Base-by-base conservation (phyloP, 139 green algal species). In the Medakamo hakoo region DNA sequence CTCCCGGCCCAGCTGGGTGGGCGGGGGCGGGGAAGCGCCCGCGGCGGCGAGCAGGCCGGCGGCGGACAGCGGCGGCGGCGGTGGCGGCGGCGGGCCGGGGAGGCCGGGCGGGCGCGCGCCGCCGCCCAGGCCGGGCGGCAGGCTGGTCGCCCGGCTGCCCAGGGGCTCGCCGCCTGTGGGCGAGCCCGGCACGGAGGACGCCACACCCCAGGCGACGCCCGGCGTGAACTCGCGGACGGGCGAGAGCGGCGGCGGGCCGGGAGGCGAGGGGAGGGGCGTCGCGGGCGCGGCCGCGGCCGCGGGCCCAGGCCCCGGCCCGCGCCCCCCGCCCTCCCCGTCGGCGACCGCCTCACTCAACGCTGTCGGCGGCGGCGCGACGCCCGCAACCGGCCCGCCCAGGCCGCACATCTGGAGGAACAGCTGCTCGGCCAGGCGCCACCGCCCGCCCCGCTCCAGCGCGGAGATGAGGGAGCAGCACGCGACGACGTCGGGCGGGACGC, bases 391-490 rank as follows among this genome's bases (percentile, higher is more conserved):
- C 5, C 56, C 56, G 56, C 25, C 24, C 0, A 26, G 49, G 23
- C 59, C 55, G 67, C 71, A 82, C 77, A 83, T 82, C 55, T 74
- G 55, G 4, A 81, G 56, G 60, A 84, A 81, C 40, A 90, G 77
- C 73, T 84, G 76, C 75, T 94, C 85, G 1, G 84, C 86, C 66
- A 91, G 73, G 72, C 91, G 84, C 87, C 87, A 95, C 74, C 91
- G 81, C 0, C 86, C 86, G 24, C 86, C 86, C 31, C 86, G 84
- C 77, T 95, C 87, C 63, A 95, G 70, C 0, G 87, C 87, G 27
- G 85, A 86, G 69, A 95, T 92, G 24, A 95, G 76, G 59, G 71
- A 82, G 81, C 87, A 95, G 80, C 87, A 95, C 2, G 84, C 90
- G 2, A 95, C 86, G 1, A 88, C 87, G 62, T 95, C 87, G 32